phyloP scores from a whole-genome alignment of 164 flowering plant species.

The Liriodendron chinense region DNA sequence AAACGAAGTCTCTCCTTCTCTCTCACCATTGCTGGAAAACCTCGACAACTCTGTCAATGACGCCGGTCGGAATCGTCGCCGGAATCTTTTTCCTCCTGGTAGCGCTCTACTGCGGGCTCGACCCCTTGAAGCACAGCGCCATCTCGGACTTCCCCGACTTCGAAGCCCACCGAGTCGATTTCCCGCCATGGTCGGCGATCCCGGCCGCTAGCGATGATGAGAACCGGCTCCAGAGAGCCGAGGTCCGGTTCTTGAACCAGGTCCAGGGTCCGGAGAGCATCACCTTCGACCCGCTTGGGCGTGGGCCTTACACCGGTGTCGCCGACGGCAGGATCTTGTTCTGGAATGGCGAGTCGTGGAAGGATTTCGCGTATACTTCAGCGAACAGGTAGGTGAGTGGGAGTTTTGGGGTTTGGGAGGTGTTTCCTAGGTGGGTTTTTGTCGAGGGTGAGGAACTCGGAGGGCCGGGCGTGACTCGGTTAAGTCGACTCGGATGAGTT shows the following conservation, averaged over 20 bases:
- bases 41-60: constrained; percentile 18
- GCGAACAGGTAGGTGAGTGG: constrained; percentile 19
- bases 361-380: constrained; percentile 34
- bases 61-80: constrained; percentile 27
- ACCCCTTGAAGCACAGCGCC: constrained; percentile 70
- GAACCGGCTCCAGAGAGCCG: constrained; percentile 64
- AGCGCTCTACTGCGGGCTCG: constrained; percentile 66
- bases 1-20: background rate
- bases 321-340: constrained; percentile 79
- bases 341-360: constrained; percentile 37
- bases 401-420: background rate
- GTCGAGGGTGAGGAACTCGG: background rate
- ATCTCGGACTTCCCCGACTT: constrained; percentile 65
- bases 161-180: constrained; percentile 37
- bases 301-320: constrained; percentile 92
- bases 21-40: background rate
- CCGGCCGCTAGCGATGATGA: constrained; percentile 45
- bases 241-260: constrained; percentile 62
- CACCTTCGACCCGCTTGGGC: constrained; percentile 75
- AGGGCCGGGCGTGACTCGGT: background rate
- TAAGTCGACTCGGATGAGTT: no score
- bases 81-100: constrained; percentile 34
- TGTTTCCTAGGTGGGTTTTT: background rate
- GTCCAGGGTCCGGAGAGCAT: constrained; percentile 90
- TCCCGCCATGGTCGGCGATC: constrained; percentile 48